Conservation (phyloP, 306 rosid genomes). For the Prunus persica region Prunus_persica_NCBIv2 NC_034016.1:14905001-14905500, state of each 20-base stretch:
- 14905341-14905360: neutral
- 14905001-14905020: neutral
- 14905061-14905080: neutral
- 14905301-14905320: conserved; percentile 15
- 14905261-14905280: conserved; percentile 54
- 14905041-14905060: neutral
- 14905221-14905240: conserved; percentile 84
- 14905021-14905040: neutral
- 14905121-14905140: conserved; percentile 1
- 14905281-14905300: conserved; percentile 10
- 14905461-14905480: conserved; percentile 11
- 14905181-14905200: conserved; percentile 56
- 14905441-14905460: conserved; percentile 2
- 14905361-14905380: neutral
- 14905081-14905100: conserved; percentile 1
- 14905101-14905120: conserved; percentile 8
- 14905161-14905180: conserved; percentile 90
- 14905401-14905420: neutral
- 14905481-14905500: conserved; percentile 7
- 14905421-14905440: no score
- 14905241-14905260: conserved; percentile 64
- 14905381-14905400: neutral
- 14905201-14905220: conserved; percentile 93
- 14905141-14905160: conserved; percentile 23
- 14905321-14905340: neutral